phyloP scores from a whole-genome alignment of 2,329 filamentous ascomycete genomes.

The Metarhizium robertsii region DNA sequence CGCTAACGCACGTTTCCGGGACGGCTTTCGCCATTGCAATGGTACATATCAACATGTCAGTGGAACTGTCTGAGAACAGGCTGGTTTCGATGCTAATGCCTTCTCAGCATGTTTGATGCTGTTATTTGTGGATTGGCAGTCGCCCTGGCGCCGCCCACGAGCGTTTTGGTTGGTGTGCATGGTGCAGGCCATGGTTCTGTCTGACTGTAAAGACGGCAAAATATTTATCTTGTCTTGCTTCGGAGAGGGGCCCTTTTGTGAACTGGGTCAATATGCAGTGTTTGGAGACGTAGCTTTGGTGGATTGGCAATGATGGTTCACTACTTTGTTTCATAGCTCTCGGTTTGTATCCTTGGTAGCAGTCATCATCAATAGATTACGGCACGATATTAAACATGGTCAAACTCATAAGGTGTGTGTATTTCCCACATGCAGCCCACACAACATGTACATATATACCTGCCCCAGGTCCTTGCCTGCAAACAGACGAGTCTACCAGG shows the following conservation, averaged over 20 bases:
- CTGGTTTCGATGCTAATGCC: constrained; percentile 6
- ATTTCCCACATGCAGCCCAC: background rate
- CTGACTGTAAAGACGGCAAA: background rate
- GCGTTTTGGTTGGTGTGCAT: background rate
- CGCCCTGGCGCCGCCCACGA: constrained; percentile 4
- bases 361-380: background rate
- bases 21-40: constrained; percentile 6
- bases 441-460: background rate
- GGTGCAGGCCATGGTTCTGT: background rate
- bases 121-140: constrained; percentile 11
- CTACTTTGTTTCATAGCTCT: background rate
- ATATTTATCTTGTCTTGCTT: background rate
- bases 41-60: constrained; percentile 17
- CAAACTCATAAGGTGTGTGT: background rate
- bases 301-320: background rate
- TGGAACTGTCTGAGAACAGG: background rate
- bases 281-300: background rate
- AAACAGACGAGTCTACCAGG: background rate
- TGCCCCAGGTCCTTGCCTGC: background rate
- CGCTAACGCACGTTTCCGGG: background rate
- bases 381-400: too few relatives aligned
- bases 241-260: background rate
- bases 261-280: background rate
- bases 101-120: constrained; percentile 12
- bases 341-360: background rate